Evolutionary conservation across 495 filamentous ascomycete genomes (phyloP).

Genomic region (Beverwykella pulmonaria): DNA sequence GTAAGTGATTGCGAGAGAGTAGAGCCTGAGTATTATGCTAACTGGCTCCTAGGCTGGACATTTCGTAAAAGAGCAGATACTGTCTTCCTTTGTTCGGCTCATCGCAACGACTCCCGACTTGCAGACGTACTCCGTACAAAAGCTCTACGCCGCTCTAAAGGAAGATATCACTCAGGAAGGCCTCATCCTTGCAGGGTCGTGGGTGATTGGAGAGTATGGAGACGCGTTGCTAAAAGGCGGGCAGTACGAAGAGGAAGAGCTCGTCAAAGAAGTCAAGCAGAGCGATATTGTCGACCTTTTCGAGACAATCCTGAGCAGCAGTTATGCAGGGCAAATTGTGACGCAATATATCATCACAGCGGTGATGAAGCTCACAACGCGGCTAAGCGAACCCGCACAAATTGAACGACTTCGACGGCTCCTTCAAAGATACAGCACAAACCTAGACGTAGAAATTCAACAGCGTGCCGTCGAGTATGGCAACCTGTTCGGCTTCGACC

Average conservation of each 20-base stretch:
- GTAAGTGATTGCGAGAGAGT: constrained; percentile 10
- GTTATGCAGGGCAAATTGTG: constrained; percentile 83
- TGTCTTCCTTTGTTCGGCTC: constrained; percentile 93
- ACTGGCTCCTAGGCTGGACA: constrained; percentile 65
- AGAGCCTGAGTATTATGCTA: background rate
- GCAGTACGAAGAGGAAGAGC: constrained; percentile 92
- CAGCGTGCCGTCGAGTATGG: constrained; percentile 93
- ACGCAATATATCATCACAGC: constrained; percentile 95
- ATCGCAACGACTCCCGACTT: constrained; percentile 93
- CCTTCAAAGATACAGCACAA: constrained; percentile 71
- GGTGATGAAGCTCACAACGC: constrained; percentile 91
- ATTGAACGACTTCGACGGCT: constrained; percentile 81
- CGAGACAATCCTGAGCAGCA: constrained; percentile 87
- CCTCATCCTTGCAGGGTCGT: constrained; percentile 88
- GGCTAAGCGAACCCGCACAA: constrained; percentile 79
- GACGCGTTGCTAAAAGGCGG: constrained; percentile 85
- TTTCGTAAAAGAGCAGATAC: constrained; percentile 95
- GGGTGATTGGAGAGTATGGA: constrained; percentile 97
- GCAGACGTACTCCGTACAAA: constrained; percentile 95
- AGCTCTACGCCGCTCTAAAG: constrained; percentile 85
- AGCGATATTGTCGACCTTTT: constrained; percentile 90
- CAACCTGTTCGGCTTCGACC: constrained; percentile 87
- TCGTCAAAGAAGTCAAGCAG: constrained; percentile 87
- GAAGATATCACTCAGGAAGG: constrained; percentile 97
- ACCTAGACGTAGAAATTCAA: constrained; percentile 91